Conservation (phyloP, 768 basidiomycete genomes). For the Tylopilus vinaceipallidus region DNA sequence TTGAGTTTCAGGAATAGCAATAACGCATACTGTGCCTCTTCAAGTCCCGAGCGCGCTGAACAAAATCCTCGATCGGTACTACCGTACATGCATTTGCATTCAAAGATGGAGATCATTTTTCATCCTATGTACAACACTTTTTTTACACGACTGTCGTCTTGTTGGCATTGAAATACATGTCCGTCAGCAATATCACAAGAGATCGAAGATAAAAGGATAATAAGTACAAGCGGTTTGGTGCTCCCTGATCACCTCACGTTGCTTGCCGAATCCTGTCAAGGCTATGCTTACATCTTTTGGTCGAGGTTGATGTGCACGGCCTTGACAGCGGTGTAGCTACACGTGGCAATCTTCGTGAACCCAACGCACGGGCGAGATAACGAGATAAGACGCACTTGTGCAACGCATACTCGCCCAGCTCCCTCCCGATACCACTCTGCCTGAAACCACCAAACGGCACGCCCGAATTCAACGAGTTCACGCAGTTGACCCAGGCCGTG, state of each 20-base stretch:
- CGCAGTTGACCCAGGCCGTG: conserved; percentile 63
- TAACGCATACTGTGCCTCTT: too few species aligned
- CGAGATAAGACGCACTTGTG: conserved; percentile 40
- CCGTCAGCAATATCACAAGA: background rate
- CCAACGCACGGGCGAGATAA: background rate
- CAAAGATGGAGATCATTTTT: background rate
- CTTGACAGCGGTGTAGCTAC: conserved; percentile 26
- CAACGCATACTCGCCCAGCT: conserved; percentile 75
- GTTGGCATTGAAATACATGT: too few species aligned
- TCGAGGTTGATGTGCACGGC: conserved; percentile 48
- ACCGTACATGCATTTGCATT: too few species aligned
- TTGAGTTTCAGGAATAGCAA: too few species aligned
- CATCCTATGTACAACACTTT: too few species aligned
- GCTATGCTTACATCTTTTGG: conserved; percentile 20
- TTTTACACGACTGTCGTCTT: background rate
- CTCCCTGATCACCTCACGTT: too few species aligned
- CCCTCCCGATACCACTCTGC: conserved; percentile 78
- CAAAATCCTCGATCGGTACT: too few species aligned
- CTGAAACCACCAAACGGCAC: conserved; percentile 88
- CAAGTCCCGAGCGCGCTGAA: too few species aligned
- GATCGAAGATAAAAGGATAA: background rate
- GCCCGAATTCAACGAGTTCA: conserved; percentile 29
- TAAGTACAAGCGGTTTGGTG: too few species aligned
- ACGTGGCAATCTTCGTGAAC: background rate
- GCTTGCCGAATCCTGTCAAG: too few species aligned